phyloP scores from a whole-genome alignment of 2,329 filamentous ascomycete genomes.

The Zalaria obscura region DNA sequence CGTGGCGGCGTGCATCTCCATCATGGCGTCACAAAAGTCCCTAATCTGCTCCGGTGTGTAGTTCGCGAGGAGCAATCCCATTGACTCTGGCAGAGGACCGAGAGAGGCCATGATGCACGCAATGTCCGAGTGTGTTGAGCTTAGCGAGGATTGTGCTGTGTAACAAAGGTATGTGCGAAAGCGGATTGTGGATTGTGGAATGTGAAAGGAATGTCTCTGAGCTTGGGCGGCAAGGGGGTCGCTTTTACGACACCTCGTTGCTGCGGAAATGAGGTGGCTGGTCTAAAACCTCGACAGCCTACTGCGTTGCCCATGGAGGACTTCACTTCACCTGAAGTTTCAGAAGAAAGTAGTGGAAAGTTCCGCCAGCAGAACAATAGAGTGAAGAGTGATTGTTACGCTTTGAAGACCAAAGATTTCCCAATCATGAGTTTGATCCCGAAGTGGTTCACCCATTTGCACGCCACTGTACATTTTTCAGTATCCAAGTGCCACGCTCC shows the following conservation, averaged over 20 bases:
- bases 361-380: too few species aligned
- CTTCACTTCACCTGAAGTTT: too few species aligned
- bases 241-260: not conserved
- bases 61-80: constrained; percentile 3
- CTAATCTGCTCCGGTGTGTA: constrained; percentile 3
- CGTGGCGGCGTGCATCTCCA: constrained; percentile 1
- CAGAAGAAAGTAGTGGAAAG: too few species aligned
- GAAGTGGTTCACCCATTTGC: too few species aligned
- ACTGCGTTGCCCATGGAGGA: too few species aligned
- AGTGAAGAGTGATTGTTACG: too few species aligned
- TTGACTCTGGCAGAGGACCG: not conserved
- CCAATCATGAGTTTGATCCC: too few species aligned
- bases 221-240: not conserved
- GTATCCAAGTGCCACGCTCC: too few species aligned
- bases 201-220: constrained; percentile 8
- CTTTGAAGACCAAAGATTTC: too few species aligned
- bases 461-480: too few species aligned
- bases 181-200: constrained; percentile 8
- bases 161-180: constrained; percentile 14
- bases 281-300: not conserved
- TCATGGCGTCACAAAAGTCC: not conserved
- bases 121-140: not conserved
- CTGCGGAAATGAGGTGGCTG: not conserved
- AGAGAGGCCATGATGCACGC: not conserved
- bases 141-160: not conserved